phyloP scores from a whole-genome alignment of 768 basidiomycete genomes.

The Trametes punicea region DNA sequence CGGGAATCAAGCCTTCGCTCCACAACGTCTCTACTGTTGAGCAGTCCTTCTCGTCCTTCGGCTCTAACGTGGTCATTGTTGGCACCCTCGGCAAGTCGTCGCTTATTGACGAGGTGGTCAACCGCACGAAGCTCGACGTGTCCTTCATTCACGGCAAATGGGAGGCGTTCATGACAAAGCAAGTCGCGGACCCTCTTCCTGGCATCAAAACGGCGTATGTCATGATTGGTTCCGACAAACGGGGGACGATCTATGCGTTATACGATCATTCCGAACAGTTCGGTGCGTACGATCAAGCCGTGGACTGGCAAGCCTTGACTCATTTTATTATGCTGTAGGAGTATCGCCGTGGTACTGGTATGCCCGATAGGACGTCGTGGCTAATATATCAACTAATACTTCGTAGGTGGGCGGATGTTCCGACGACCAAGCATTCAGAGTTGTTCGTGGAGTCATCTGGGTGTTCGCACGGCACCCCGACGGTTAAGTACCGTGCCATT shows the following conservation, averaged over 20 bases:
- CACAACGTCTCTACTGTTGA: slow-evolving; percentile 43
- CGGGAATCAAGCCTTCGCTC: slow-evolving; percentile 47
- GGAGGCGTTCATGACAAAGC: slow-evolving; percentile 56
- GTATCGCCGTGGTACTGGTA: slow-evolving; percentile 71
- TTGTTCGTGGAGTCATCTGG: slow-evolving; percentile 43
- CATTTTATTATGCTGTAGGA: slow-evolving; percentile 32
- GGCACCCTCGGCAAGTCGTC: slow-evolving; percentile 61
- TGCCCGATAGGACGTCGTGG: slow-evolving; percentile 18
- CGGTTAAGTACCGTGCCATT: slow-evolving; percentile 68
- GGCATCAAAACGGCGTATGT: slow-evolving; percentile 61
- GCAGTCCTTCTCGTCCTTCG: slow-evolving; percentile 17
- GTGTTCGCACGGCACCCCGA: slow-evolving; percentile 55
- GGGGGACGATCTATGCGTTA: slow-evolving; percentile 63
- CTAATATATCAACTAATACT: not conserved
- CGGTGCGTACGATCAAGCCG: slow-evolving; percentile 31
- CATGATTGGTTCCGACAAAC: slow-evolving; percentile 65
- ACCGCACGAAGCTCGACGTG: slow-evolving; percentile 50
- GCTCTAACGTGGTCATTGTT: slow-evolving; percentile 49
- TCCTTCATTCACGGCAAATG: slow-evolving; percentile 59
- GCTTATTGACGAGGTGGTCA: slow-evolving; percentile 49
- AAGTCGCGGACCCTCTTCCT: slow-evolving; percentile 53
- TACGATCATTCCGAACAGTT: slow-evolving; percentile 72
- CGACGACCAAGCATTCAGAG: slow-evolving; percentile 45
- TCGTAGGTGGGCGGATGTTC: slow-evolving; percentile 74
- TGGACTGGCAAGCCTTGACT: not conserved